A percentile compares a stretch with the other conserved stretches of the same genome.
phyloP scores from a whole-genome alignment of 192 early-diverging fungal species.

The Coemansia asiatica region DNA sequence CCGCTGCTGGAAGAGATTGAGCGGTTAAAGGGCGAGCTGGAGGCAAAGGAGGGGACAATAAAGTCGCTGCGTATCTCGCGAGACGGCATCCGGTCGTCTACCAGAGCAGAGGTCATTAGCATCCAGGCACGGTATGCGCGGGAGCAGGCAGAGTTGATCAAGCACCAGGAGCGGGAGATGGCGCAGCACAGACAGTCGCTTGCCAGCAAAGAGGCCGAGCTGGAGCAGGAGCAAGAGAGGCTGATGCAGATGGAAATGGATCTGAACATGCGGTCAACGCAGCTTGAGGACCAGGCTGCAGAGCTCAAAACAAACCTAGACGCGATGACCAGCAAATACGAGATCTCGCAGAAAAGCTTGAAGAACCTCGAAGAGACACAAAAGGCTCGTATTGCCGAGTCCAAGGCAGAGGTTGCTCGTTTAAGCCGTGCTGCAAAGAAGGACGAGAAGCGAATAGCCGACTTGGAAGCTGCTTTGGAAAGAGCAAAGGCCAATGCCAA shows the following conservation, averaged over 20 bases:
- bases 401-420: constrained; percentile 23
- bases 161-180: constrained; percentile 41
- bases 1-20: constrained; percentile 45
- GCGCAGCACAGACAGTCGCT: constrained; percentile 31
- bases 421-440: constrained; percentile 25
- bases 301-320: constrained; percentile 38
- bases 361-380: constrained; percentile 30
- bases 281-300: constrained; percentile 47
- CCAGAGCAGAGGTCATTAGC: constrained; percentile 52
- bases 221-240: constrained; percentile 50
- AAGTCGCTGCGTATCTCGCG: constrained; percentile 54
- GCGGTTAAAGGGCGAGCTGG: constrained; percentile 40
- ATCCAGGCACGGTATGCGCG: constrained; percentile 50
- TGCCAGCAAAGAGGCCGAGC: constrained; percentile 38
- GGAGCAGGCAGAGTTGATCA: constrained; percentile 37
- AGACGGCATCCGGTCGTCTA: constrained; percentile 45
- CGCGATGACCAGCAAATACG: constrained; percentile 13
- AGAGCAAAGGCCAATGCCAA: constrained; percentile 19
- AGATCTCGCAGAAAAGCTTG: constrained; percentile 19
- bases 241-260: constrained; percentile 55
- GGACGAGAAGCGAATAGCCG: constrained; percentile 34
- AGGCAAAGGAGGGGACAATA: constrained; percentile 48
- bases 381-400: constrained; percentile 28
- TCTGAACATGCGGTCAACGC: constrained; percentile 37
- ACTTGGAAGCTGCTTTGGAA: constrained; percentile 32